Conservation (phyloP, 306 rosid genomes). For the Clitoria ternatea region DNA sequence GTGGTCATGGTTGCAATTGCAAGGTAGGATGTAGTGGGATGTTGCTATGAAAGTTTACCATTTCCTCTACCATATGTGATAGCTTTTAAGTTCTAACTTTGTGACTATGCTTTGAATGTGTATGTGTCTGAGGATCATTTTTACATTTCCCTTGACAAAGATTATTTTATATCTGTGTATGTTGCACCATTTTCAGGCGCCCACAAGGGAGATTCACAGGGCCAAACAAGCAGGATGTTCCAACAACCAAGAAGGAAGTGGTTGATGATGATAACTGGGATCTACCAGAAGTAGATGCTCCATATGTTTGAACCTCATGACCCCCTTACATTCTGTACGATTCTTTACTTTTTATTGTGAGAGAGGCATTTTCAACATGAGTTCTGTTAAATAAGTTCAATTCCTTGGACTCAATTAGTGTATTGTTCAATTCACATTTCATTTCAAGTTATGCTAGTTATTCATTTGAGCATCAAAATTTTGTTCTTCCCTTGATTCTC, state of each 20-base stretch:
- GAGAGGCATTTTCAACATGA: constrained; percentile 38
- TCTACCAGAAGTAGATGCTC: constrained; percentile 53
- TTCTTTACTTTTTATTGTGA: constrained; percentile 24
- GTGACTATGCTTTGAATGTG: not conserved
- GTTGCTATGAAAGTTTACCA: not conserved
- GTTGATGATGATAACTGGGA: constrained; percentile 80
- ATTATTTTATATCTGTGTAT: constrained; percentile 1
- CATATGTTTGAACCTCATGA: constrained; percentile 29
- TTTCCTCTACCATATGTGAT: not conserved
- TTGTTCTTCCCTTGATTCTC: not conserved
- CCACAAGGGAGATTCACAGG: not conserved
- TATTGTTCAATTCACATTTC: constrained; percentile 14
- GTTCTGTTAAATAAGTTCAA: constrained; percentile 29
- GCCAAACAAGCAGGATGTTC: constrained; percentile 29
- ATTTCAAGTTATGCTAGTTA: constrained; percentile 10
- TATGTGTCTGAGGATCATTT: not conserved
- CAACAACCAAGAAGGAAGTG: constrained; percentile 47
- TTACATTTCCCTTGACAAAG: not conserved
- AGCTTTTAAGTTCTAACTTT: constrained; percentile 9
- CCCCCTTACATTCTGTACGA: constrained; percentile 21
- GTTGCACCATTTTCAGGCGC: constrained; percentile 33
- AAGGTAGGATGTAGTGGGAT: not conserved
- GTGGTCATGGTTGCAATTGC: not conserved
- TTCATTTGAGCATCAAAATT: constrained; percentile 17
- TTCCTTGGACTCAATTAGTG: constrained; percentile 27